phyloP scores from a whole-genome alignment of 2,329 filamentous ascomycete genomes.

The Botrytis galanthina region DNA sequence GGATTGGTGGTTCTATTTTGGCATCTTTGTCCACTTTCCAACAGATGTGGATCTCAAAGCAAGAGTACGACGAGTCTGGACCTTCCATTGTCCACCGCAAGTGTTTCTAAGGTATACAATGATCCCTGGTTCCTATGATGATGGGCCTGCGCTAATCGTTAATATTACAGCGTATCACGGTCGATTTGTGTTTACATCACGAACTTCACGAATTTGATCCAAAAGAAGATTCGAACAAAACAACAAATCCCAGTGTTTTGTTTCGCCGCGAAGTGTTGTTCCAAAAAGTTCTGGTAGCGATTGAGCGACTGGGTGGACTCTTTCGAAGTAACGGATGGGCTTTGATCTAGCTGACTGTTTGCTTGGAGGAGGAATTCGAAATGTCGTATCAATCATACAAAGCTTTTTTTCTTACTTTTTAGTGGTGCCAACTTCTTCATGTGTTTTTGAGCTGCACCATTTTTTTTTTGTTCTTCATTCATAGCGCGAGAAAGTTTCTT shows the following conservation, averaged over 20 bases:
- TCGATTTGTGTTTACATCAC: slow-evolving; percentile 37
- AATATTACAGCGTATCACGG: slow-evolving; percentile 25
- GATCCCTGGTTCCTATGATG: not conserved
- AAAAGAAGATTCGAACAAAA: slow-evolving; percentile 36
- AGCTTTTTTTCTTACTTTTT: slow-evolving; percentile 32
- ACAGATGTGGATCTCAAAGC: slow-evolving; percentile 99
- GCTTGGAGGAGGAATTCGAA: slow-evolving; percentile 35
- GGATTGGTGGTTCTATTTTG: slow-evolving; percentile 99
- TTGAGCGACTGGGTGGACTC: slow-evolving; percentile 37
- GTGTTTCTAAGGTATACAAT: slow-evolving; percentile 88
- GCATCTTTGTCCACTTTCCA: slow-evolving; percentile 99
- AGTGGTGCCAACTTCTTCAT: slow-evolving; percentile 24
- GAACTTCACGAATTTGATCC: slow-evolving; percentile 39
- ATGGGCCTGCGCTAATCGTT: not conserved
- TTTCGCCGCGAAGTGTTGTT: slow-evolving; percentile 36
- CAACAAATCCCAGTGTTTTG: slow-evolving; percentile 34
- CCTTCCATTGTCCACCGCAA: slow-evolving; percentile 99
- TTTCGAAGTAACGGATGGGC: slow-evolving; percentile 33
- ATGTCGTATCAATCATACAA: slow-evolving; percentile 38
- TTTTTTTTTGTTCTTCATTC: slow-evolving; percentile 26
- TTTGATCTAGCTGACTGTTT: slow-evolving; percentile 35
- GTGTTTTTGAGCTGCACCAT: slow-evolving; percentile 26
- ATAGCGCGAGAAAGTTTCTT: slow-evolving; percentile 28
- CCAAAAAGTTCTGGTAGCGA: slow-evolving; percentile 40
- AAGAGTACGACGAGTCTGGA: slow-evolving; percentile 99